Evolutionary conservation across 1,284 basidiomycete species (phyloP).

Genomic region (Tetrapyrgos nigripes): DNA sequence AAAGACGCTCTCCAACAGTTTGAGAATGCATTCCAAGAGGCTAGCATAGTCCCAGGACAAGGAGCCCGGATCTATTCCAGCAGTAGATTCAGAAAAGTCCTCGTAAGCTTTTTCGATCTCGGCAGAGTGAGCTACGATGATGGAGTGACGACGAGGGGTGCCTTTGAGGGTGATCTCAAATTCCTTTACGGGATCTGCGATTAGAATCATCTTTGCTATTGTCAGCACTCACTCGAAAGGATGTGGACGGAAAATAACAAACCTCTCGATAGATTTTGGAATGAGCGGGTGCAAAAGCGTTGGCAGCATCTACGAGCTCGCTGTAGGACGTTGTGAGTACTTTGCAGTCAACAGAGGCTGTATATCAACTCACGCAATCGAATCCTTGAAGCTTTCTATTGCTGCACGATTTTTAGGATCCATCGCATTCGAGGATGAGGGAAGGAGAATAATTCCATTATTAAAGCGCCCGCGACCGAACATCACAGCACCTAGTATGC

Average conservation of each 20-base stretch:
- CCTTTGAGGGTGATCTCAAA: neutral
- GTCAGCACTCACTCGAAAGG: neutral
- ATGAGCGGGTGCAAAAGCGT: neutral
- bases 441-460: slow-evolving; percentile 28
- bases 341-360: neutral
- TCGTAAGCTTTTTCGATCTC: neutral
- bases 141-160: neutral
- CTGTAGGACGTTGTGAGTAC: neutral
- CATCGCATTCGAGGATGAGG: neutral
- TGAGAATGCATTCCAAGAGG: neutral
- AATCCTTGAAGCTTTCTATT: neutral
- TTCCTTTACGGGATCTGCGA: neutral
- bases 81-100: neutral
- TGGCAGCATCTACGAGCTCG: neutral
- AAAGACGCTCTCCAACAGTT: neutral
- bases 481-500: slow-evolving; percentile 23
- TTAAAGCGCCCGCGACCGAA: slow-evolving; percentile 26
- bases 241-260: too few relatives aligned
- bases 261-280: neutral
- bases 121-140: neutral
- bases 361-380: neutral
- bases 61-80: neutral
- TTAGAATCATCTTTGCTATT: neutral
- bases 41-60: neutral
- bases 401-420: neutral